Conservation (phyloP, 2,329 filamentous ascomycete genomes). For the Botryotinia calthae region DNA sequence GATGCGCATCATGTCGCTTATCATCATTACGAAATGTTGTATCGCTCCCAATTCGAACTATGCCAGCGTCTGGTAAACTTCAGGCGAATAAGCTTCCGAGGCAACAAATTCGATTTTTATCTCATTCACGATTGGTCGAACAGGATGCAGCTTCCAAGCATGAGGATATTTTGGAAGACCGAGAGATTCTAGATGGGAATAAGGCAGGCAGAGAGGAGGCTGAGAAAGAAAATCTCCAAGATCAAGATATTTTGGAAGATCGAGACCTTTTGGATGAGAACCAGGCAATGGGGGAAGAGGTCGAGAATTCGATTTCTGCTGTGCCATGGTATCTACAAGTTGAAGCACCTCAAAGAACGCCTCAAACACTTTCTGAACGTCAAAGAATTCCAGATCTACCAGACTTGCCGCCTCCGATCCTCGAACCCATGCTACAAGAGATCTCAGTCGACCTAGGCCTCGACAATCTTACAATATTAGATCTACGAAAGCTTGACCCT, state of each 20-base stretch:
- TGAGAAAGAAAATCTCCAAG: neutral
- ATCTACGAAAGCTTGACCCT: slow-evolving; percentile 80
- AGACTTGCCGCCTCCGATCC: slow-evolving; percentile 62
- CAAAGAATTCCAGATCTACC: slow-evolving; percentile 59
- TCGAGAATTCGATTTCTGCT: slow-evolving; percentile 26
- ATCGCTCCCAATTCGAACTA: slow-evolving; percentile 28
- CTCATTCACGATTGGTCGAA: slow-evolving; percentile 19
- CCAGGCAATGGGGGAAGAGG: slow-evolving; percentile 24
- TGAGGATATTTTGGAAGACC: neutral
- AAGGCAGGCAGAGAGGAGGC: neutral
- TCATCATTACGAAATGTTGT: slow-evolving; percentile 34
- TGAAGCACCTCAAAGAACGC: slow-evolving; percentile 45
- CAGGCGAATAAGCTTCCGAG: neutral
- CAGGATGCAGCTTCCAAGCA: neutral
- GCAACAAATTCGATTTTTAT: slow-evolving; percentile 24
- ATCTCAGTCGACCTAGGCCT: slow-evolving; percentile 82
- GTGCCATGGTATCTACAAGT: slow-evolving; percentile 86
- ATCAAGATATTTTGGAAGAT: neutral
- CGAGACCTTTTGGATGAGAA: slow-evolving; percentile 2
- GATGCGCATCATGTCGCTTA: slow-evolving; percentile 37
- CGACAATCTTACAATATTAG: slow-evolving; percentile 75
- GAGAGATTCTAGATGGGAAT: neutral
- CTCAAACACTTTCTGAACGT: slow-evolving; percentile 47
- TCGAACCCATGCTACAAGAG: slow-evolving; percentile 71
- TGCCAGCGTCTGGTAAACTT: slow-evolving; percentile 1